Evolutionary conservation across 1,284 basidiomycete species (phyloP), one percentile per base, ranked within the genome.

Genomic region (Lentinus polychrous): DNA sequence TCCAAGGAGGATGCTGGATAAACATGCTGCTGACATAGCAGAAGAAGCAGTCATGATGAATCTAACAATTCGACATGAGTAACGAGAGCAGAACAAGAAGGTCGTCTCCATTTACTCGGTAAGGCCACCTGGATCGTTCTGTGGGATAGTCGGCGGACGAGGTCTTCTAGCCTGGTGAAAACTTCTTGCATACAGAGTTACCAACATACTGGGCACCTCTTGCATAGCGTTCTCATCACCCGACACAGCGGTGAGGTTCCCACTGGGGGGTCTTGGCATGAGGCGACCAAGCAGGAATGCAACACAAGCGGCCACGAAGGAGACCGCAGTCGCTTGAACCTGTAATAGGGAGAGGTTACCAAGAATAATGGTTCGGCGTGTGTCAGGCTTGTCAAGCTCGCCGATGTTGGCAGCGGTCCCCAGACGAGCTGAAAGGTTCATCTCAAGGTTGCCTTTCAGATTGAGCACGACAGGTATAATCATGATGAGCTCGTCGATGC

Each of bases 371-470:
- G 73, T 66, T 7, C 80, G 76, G 11, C 91, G 79, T 7, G 75
- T 76, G 2, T 67, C 61, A 0, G 82, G 79, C 17, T 83, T 77
- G 63, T 97, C 93, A 4, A 98, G 80, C 55, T 94, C 85, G 46
- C 94, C 94, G 42, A 94, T 84, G 58, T 96, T 91, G 31, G 80
- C 83, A 3, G 83, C 79, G 1, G 87, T 90, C 3, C 80, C 79
- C 12, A 89, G 69, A n/a, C 86, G 75, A 2, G 86, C 84, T 10
- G 85, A 88, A 11, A 90, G 79, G 55, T 94, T 94, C 90, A 95
- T 94, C 68, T 95, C 94, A 40, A 98, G 78, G 59, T 97, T 97
- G 14, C 95, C 95, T 63, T 97, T 97, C 53, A 99, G 81, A 60
- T 98, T 99, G 57, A 95, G 79, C 18, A 98, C 74, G 57, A 96